Conservation (phyloP, 108 stramenopile genomes). For the Seminavis robusta region DNA sequence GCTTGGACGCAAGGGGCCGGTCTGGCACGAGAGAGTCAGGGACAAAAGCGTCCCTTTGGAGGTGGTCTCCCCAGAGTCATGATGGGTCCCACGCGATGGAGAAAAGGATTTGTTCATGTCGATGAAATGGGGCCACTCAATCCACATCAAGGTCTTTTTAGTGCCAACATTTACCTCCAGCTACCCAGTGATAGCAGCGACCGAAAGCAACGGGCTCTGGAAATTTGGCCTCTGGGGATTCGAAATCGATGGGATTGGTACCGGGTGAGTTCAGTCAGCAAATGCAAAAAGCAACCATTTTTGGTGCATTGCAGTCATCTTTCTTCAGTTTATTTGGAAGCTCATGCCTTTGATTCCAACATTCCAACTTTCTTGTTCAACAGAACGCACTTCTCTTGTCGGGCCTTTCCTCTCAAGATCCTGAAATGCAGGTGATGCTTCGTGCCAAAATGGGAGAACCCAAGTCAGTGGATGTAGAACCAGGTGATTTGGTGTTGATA, state of each 20-base stretch:
- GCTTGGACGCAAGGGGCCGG: slow-evolving; percentile 73
- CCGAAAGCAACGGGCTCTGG: slow-evolving; percentile 24
- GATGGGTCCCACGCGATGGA: slow-evolving; percentile 90
- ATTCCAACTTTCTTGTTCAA: too few species aligned
- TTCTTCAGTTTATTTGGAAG: too few species aligned
- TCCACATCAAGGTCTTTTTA: slow-evolving; percentile 67
- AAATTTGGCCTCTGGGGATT: slow-evolving; percentile 79
- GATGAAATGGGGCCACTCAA: slow-evolving; percentile 85
- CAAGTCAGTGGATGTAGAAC: slow-evolving; percentile 43
- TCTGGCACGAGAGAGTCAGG: slow-evolving; percentile 41
- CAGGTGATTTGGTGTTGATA: slow-evolving; percentile 77
- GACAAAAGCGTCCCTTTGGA: slow-evolving; percentile 38
- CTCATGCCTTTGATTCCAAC: too few species aligned
- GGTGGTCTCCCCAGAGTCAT: slow-evolving; percentile 87
- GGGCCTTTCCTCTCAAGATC: slow-evolving; percentile 66
- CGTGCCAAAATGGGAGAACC: slow-evolving; percentile 54
- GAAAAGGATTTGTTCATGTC: slow-evolving; percentile 87
- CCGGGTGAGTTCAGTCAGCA: too few species aligned
- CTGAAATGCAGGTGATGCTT: slow-evolving; percentile 63
- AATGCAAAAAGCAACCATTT: too few species aligned
- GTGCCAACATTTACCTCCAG: slow-evolving; percentile 90
- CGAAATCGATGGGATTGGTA: slow-evolving; percentile 80
- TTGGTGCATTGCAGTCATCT: too few species aligned
- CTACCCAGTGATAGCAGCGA: slow-evolving; percentile 35
- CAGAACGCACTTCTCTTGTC: slow-evolving; percentile 71